phyloP scores from a whole-genome alignment of 768 basidiomycete genomes.

The Termitomyces sp. region DNA sequence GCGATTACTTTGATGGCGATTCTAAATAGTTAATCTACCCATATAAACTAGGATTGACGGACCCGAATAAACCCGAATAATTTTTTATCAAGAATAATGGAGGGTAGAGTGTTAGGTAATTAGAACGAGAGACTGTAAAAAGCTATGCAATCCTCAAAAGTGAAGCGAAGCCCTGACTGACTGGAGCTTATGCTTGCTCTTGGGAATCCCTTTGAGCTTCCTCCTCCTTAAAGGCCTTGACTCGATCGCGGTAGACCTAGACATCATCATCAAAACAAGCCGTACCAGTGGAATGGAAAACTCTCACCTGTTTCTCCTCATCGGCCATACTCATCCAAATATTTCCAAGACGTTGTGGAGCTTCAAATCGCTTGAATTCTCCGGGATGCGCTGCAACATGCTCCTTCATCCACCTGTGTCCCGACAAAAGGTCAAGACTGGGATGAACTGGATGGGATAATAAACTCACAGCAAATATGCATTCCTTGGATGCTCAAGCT shows the following conservation, averaged over 20 bases:
- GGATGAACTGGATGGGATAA: neutral
- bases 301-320: neutral
- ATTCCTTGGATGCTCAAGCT: fast-evolving
- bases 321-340: neutral
- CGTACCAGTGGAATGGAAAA: neutral
- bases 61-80: neutral
- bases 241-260: neutral
- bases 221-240: neutral
- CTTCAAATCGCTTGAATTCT: too few species aligned
- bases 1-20: neutral
- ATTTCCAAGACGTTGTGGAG: too few species aligned
- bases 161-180: neutral
- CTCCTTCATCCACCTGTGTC: neutral
- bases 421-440: neutral
- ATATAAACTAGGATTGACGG: neutral
- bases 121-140: neutral
- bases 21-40: neutral
- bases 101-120: neutral
- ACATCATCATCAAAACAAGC: neutral
- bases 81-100: neutral
- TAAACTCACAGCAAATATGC: neutral
- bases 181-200: neutral
- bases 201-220: neutral
- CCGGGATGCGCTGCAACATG: neutral
- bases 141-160: neutral